Base-by-base conservation (phyloP, 1,284 basidiomycete genomes). In the Exsudoporus floridanus region DNA sequence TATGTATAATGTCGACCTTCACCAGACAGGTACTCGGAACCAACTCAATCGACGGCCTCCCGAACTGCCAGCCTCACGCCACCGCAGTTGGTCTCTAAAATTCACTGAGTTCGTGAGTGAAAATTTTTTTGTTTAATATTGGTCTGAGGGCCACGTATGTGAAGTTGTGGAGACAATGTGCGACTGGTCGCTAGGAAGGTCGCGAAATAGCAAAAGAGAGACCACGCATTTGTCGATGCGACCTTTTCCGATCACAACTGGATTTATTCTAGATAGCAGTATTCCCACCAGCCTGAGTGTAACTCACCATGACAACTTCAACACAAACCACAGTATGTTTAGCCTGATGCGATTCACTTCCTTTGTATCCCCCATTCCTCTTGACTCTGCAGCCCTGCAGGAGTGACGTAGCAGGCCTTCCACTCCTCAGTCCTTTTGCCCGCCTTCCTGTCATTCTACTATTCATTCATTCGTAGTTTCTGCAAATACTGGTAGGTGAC, bases 321-420 rank as follows among this genome's bases (percentile, higher is more conserved):
- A 21, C 36, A 52, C 50, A 35, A 12, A n/a, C 3, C 2, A 28
- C 10, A 4, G 28, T 28, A 28, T 28, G 28, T 28, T 28, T 28
- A 30, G 21, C 35, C 27, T 31, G 16, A 30, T 12, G 35, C 12
- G 19, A n/a, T 36, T 42, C 58, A 50, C 60, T 49, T 57, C 49
- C 49, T 55, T 59, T 53, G 50, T 52, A 46, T 58, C 56, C 66
- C 47, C 50, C 58, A 56, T 56, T 57, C 56, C 56, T 60, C 60
- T 64, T 5, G 31, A 46, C 60, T 61, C 66, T 70, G 62, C 70
- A 65, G 60, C 64, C 67, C 76, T 79, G 82, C 83, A 73, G 82
- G 79, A 67, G 81, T 79, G 70, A 70, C 61, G 55, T 63, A 66
- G 63, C 65, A 61, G 61, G 54, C 56, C 63, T 54, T 58, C 57